phyloP scores from a whole-genome alignment of 345 rosid genomes.

The Linum trigynum region DNA sequence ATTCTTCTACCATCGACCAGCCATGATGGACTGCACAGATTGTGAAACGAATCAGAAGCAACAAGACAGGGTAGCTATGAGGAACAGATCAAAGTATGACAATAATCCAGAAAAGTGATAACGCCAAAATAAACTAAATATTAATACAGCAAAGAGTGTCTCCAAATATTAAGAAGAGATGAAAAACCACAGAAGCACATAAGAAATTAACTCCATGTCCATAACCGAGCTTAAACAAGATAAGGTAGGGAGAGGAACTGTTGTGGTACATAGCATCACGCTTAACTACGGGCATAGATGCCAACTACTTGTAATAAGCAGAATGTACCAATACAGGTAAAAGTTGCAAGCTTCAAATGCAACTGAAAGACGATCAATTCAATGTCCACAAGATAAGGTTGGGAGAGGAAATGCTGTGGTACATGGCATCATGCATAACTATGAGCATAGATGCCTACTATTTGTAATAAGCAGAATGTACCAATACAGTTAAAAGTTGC shows the following conservation, averaged over 20 bases:
- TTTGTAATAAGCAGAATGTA: not conserved
- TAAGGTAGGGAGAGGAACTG: not conserved
- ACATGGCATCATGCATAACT: not conserved
- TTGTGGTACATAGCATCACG: not conserved
- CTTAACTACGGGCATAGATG: not conserved
- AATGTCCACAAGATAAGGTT: not conserved
- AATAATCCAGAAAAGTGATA: not conserved
- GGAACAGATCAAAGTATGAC: not conserved
- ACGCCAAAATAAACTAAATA: not conserved
- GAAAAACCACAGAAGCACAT: not conserved
- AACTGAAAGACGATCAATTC: not conserved
- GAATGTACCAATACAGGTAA: not conserved
- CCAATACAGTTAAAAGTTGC: not conserved
- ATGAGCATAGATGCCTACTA: not conserved
- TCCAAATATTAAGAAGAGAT: not conserved
- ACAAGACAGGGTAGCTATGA: not conserved
- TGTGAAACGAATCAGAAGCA: conserved; percentile 1
- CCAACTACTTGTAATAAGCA: not conserved
- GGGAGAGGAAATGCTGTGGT: not conserved
- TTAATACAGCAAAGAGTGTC: not conserved
- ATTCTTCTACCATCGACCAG: conserved; percentile 68
- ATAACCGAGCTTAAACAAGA: not conserved
- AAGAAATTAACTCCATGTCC: not conserved
- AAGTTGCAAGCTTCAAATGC: not conserved
- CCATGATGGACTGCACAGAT: conserved; percentile 64